Percentiles rank a stretch among this genome's conserved stretches.
Conservation (phyloP, 495 filamentous ascomycete genomes). For the Penicillium chermesinum region DNA sequence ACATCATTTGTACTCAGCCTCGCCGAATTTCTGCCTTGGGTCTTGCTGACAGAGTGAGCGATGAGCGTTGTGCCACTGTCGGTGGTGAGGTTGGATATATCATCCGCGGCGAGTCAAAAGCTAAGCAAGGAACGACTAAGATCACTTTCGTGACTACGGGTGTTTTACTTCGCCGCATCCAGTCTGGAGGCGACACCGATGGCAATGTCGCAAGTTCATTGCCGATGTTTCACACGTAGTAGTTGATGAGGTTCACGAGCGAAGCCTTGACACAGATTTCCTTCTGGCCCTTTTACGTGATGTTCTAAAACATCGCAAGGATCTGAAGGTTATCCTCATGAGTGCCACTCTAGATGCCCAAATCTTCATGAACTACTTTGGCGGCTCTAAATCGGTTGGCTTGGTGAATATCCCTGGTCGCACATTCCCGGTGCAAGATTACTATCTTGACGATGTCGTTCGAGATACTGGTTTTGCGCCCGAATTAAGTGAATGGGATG, state of each 20-base stretch:
- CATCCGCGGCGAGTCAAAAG: slow-evolving; percentile 87
- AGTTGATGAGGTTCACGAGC: slow-evolving; percentile 95
- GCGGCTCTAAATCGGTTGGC: slow-evolving; percentile 60
- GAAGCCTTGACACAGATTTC: slow-evolving; percentile 93
- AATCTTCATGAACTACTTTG: slow-evolving; percentile 83
- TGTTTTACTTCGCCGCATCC: slow-evolving; percentile 84
- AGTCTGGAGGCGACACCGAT: slow-evolving; percentile 73
- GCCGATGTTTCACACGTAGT: slow-evolving; percentile 92
- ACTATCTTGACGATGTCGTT: slow-evolving; percentile 86
- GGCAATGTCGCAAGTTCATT: slow-evolving; percentile 75
- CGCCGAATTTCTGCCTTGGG: slow-evolving; percentile 91
- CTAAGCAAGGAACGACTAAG: slow-evolving; percentile 62
- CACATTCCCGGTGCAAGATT: slow-evolving; percentile 85
- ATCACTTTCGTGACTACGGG: slow-evolving; percentile 96
- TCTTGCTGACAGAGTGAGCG: slow-evolving; percentile 87
- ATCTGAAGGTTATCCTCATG: slow-evolving; percentile 95
- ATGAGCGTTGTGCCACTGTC: slow-evolving; percentile 76
- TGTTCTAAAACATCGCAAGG: slow-evolving; percentile 67
- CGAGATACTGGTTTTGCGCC: slow-evolving; percentile 67
- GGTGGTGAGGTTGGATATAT: slow-evolving; percentile 90
- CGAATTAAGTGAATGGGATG: slow-evolving; percentile 30
- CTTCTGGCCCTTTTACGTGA: slow-evolving; percentile 83
- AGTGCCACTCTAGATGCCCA: slow-evolving; percentile 91
- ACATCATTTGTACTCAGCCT: slow-evolving; percentile 94
- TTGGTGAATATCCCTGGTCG: slow-evolving; percentile 80